Conservation (phyloP, 257 asterid genomes). For the Solanum verrucosum region DNA sequence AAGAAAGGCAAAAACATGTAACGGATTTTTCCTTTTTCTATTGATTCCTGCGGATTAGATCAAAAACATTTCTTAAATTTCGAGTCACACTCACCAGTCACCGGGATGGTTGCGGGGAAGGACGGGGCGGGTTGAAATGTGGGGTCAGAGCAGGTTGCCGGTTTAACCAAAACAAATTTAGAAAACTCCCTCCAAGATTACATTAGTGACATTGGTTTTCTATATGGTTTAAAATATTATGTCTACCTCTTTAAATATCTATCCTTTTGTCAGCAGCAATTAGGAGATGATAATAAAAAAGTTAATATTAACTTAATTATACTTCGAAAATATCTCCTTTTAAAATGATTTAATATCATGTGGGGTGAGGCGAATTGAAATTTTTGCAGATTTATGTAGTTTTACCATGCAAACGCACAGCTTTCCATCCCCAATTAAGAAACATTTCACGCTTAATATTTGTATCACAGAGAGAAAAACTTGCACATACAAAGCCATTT, state of each 20-base stretch:
- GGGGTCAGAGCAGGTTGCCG: not conserved
- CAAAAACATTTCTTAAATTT: not conserved
- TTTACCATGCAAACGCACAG: not conserved
- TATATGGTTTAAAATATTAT: too few relatives aligned
- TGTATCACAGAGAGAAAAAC: not conserved
- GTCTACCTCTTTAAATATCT: too few relatives aligned
- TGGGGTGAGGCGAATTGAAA: not conserved
- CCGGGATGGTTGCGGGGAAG: not conserved
- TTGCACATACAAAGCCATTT: not conserved
- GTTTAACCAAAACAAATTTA: not conserved
- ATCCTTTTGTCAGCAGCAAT: too few relatives aligned
- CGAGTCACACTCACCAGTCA: not conserved
- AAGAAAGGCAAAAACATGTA: not conserved
- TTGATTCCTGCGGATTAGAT: not conserved
- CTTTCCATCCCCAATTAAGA: not conserved
- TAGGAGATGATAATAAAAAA: too few relatives aligned
- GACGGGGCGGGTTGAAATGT: not conserved
- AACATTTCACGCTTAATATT: too few relatives aligned
- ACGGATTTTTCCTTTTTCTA: not conserved
- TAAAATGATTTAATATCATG: not conserved
- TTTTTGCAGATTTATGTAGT: not conserved
- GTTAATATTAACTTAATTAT: too few relatives aligned
- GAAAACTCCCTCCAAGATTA: not conserved
- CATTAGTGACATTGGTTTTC: too few relatives aligned
- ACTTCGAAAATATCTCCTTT: not conserved